Percentiles rank a stretch among this genome's conserved stretches.
These are phyloP conservation scores for Epichloe gansuensis DNA, from an alignment of 2,329 filamentous ascomycete species.

Conservation along the genomic window DNA sequence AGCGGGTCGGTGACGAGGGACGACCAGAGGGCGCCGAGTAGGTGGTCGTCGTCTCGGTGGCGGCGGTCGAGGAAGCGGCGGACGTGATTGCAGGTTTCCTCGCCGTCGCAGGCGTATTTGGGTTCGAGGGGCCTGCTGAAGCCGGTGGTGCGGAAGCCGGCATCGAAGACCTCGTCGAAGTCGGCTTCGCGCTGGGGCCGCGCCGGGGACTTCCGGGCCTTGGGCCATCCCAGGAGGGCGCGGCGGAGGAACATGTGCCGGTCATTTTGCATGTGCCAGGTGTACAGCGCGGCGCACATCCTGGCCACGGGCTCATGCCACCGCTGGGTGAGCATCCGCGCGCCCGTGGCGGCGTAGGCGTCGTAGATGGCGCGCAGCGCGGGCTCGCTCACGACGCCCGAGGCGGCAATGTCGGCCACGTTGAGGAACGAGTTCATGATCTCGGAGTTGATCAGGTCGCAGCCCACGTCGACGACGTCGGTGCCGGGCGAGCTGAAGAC, in stretches of 20 bases:
- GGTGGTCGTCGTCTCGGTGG: background rate
- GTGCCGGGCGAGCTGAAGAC: conserved; percentile 12
- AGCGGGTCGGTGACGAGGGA: conserved; percentile 9
- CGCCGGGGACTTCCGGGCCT: conserved; percentile 15
- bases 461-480: conserved; percentile 12
- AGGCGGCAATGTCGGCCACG: conserved; percentile 8
- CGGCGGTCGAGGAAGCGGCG: conserved; percentile 5
- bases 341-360: conserved; percentile 11
- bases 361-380: conserved; percentile 10
- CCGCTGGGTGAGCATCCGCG: conserved; percentile 17
- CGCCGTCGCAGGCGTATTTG: conserved; percentile 9
- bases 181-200: conserved; percentile 14
- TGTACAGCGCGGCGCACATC: conserved; percentile 19
- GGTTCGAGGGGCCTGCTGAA: conserved; percentile 12
- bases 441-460: conserved; percentile 11
- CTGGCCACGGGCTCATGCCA: conserved; percentile 20
- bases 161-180: conserved; percentile 19
- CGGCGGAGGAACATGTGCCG: conserved; percentile 20
- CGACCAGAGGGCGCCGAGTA: conserved; percentile 9
- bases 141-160: conserved; percentile 14
- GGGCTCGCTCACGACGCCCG: conserved; percentile 11
- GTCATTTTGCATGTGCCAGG: conserved; percentile 21
- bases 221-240: conserved; percentile 17
- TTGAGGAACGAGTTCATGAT: conserved; percentile 13
- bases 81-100: conserved; percentile 11